Evolutionary conservation across 305 asterid genomes (phyloP), one percentile per base, ranked within the genome.

Genomic region (Withania somnifera): DNA sequence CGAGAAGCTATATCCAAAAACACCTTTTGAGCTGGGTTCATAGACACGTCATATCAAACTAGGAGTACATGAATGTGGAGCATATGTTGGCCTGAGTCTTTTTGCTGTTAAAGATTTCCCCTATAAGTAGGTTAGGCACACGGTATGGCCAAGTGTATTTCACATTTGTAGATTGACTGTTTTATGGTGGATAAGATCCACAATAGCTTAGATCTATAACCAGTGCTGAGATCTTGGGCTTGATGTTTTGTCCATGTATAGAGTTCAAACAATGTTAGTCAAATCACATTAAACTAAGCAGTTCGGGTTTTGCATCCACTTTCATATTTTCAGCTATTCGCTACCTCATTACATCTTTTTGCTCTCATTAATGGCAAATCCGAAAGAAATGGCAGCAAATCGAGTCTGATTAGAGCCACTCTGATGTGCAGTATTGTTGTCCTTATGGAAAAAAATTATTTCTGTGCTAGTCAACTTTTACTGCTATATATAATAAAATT

Each of bases 1-100:
- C 92, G 95, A 3, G 99, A 97, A 82, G 97, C 86, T 30, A 90
- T 97, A 77, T 94, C 99, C 34, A 97, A 91, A 82, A 94, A 85
- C 90, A 90, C 92, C 17, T 64, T 95, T 38, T 94, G 82, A 89
- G 14, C 15, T 42, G 32, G 79, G 47, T 28, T 54, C 6, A 2
- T 9, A 13, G 68, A 24, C 36, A 24, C 57, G 22, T 14, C 36
- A 45, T 4, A 7, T 47, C 26, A 28, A 32, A 47, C 15, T 24
- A 47, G 36, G 28, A 71, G 60, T 28, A 9, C 1, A 60, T 4
- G 40, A 13, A 30, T 9, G 8, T 61, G 40, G 5, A 11, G 32
- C 9, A 4, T 17, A 47, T 17, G 11, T 32, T 47, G 32, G 53
- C 40, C 19, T 13, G 51, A 8, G n/a, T 42, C 38, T 77, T 83